Conservation (phyloP, 2,329 filamentous ascomycete species). For the Colletotrichum sublineola region DNA sequence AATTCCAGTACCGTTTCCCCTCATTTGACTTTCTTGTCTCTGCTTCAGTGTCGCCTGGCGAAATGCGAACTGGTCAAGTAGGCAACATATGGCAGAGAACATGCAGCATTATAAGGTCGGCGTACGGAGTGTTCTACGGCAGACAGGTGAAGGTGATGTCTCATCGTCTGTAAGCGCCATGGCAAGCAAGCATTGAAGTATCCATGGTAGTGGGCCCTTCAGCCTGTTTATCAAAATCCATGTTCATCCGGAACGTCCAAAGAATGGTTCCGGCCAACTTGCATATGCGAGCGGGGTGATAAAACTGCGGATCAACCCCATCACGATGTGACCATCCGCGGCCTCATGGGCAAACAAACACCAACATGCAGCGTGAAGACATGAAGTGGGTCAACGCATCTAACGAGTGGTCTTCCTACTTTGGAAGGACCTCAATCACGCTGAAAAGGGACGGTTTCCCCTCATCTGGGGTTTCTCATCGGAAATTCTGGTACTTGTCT, state of each 20-base stretch:
- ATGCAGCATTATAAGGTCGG: background rate
- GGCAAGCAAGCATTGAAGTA: background rate
- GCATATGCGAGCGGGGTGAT: constrained; percentile 1
- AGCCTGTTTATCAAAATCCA: background rate
- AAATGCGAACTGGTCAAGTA: background rate
- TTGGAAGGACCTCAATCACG: background rate
- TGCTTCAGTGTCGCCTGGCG: background rate
- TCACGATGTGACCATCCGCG: background rate
- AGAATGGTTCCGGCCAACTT: background rate
- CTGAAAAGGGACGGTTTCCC: background rate
- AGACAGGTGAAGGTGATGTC: background rate
- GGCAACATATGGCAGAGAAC: background rate
- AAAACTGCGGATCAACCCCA: background rate
- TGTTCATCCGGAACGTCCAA: background rate
- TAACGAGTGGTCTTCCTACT: background rate
- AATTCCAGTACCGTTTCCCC: background rate
- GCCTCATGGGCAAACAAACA: background rate
- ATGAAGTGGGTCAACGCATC: background rate
- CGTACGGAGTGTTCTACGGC: background rate
- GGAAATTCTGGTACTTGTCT: background rate
- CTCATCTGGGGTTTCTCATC: background rate
- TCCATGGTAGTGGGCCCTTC: background rate
- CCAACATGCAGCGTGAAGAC: background rate
- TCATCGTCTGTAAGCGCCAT: background rate
- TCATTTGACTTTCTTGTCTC: too few relatives aligned